These are phyloP conservation scores for Silene coronaria DNA, from an alignment of 179 eudicot genomes.

Conservation along the genomic window DNA sequence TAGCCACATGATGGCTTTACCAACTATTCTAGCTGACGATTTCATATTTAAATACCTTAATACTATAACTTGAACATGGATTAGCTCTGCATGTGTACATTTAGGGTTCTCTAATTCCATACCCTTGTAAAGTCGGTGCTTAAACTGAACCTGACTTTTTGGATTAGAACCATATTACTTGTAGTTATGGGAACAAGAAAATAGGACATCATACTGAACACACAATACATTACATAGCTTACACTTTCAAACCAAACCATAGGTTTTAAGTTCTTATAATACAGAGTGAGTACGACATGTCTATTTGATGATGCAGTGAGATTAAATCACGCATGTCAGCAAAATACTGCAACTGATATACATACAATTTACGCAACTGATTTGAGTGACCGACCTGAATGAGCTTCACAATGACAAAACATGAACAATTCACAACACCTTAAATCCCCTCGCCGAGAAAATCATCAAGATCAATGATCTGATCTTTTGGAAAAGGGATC, in stretches of 20 bases:
- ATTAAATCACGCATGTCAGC: constrained; percentile 2
- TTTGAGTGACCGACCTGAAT: background rate
- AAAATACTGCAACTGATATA: constrained; percentile 2
- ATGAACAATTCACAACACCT: background rate
- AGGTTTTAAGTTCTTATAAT: background rate
- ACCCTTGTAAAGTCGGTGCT: no score
- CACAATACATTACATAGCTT: background rate
- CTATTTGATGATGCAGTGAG: background rate
- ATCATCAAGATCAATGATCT: constrained; percentile 17
- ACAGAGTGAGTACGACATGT: constrained; percentile 9
- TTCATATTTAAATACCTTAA: no score
- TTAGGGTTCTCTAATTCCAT: no score
- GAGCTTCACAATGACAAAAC: background rate
- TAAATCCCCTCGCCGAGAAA: constrained; percentile 7
- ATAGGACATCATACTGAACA: background rate
- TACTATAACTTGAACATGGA: no score
- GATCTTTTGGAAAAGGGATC: constrained; percentile 12
- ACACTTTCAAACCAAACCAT: background rate
- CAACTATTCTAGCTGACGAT: background rate
- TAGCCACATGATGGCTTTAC: background rate
- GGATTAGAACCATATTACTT: background rate
- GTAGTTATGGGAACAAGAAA: background rate
- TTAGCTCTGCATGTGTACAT: no score
- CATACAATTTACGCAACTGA: background rate
- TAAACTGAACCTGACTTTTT: no score